Evolutionary conservation across 495 filamentous ascomycete genomes (phyloP).

Genomic region (Aspergillus mulundensis): DNA sequence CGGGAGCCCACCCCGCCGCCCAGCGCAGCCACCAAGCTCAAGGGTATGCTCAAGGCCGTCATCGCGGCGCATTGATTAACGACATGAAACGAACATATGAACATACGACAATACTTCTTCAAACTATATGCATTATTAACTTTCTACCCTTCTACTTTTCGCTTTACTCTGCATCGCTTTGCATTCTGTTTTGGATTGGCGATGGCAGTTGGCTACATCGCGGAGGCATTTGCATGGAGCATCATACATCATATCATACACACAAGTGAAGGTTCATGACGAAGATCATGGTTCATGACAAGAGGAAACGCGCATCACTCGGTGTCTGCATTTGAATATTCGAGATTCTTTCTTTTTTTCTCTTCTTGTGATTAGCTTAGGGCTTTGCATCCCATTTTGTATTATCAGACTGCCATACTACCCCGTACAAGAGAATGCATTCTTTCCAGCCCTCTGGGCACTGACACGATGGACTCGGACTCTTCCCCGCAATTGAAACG

Average conservation of each 20-base stretch:
- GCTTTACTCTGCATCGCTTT: background rate
- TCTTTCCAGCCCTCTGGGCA: background rate
- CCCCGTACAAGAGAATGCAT: no score
- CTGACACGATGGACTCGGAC: background rate
- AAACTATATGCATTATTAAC: constrained; percentile 7
- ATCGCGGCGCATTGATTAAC: constrained; percentile 31
- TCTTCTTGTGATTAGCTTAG: background rate
- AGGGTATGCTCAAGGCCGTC: constrained; percentile 32
- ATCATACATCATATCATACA: background rate
- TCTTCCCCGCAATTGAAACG: background rate
- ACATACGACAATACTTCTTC: constrained; percentile 1
- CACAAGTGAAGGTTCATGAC: background rate
- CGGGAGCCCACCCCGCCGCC: constrained; percentile 33
- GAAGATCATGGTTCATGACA: background rate
- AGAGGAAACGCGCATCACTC: background rate
- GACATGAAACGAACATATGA: background rate
- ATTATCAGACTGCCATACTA: background rate
- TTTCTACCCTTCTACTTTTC: background rate
- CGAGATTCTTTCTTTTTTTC: background rate
- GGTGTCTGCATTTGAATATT: constrained; percentile 1
- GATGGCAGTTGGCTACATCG: background rate
- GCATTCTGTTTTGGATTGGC: background rate
- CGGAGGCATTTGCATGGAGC: constrained; percentile 3
- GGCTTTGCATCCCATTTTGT: background rate
- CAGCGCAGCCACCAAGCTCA: constrained; percentile 32